Conservation (phyloP, 768 basidiomycete genomes). For the Lentinula raphanica region DNA sequence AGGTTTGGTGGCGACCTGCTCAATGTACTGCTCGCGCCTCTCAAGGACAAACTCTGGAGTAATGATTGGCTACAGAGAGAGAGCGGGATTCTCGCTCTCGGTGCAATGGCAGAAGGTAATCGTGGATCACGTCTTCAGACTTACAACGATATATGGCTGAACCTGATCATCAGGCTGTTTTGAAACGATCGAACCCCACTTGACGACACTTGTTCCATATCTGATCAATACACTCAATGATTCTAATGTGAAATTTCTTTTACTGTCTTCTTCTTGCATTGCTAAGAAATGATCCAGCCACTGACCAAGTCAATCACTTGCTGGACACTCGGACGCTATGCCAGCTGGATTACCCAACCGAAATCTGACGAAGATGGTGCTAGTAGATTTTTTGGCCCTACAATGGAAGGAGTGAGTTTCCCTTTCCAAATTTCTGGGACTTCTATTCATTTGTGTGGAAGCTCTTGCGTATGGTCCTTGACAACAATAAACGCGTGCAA, state of each 20-base stretch:
- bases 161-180: slow-evolving; percentile 60
- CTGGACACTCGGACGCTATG: slow-evolving; percentile 99
- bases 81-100: slow-evolving; percentile 91
- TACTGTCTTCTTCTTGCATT: neutral
- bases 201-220: slow-evolving; percentile 90
- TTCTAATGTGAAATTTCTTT: slow-evolving; percentile 61
- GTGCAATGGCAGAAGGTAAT: slow-evolving; percentile 99
- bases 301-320: slow-evolving; percentile 97
- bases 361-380: slow-evolving; percentile 83
- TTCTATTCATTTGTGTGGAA: slow-evolving; percentile 24
- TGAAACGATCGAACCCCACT: slow-evolving; percentile 89
- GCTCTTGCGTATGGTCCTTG: slow-evolving; percentile 95
- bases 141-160: no score
- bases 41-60: slow-evolving; percentile 94
- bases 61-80: slow-evolving; percentile 91
- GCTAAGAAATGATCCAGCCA: slow-evolving; percentile 47
- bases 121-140: no score
- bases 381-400: slow-evolving; percentile 92
- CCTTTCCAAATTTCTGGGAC: slow-evolving; percentile 2
- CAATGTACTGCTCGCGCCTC: slow-evolving; percentile 78
- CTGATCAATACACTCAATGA: slow-evolving; percentile 87
- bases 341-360: slow-evolving; percentile 91
- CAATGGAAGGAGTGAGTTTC: slow-evolving; percentile 88
- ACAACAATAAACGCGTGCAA: slow-evolving; percentile 98
- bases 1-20: slow-evolving; percentile 87